Evolutionary conservation across 1,284 basidiomycete genomes (phyloP), one percentile per base, ranked within the genome.

Genomic region (Naganishia liquefaciens): DNA sequence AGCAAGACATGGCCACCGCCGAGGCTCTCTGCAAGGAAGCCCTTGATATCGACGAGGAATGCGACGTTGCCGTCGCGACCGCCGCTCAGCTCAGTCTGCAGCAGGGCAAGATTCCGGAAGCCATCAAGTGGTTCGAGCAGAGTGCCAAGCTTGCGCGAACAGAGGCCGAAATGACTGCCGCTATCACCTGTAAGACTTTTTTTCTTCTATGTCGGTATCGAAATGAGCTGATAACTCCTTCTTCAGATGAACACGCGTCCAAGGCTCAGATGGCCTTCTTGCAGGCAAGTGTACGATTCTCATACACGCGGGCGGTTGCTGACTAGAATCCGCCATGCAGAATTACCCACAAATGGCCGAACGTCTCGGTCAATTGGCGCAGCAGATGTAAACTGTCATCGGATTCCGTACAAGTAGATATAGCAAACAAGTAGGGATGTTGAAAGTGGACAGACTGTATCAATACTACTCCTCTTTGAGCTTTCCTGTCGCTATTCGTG

Each of bases 41-140:
- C 0, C 82, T 99, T 43, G 81, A 83, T 54, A 86, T 93, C 68
- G 95, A 97, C 78, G 83, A 89, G 19, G 93, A 95, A 71, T 99
- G 95, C 80, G 96, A 99, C 76, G 91, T 95, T 13, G 96, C 95
- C 0, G 88, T 98, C 3, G 93, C 93, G 17, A 97, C 94, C 0
- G 85, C 99, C 40, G 95, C 95, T 2, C 96, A 99, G 80, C 84
- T 99, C 25, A 87, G 85, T 68, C 78, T 99, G 70, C 95, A 99
- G 81, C 92, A 95, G 79, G 88, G 89, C 74, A 89, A 90, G 81
- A 88, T 96, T 67, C 87, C 89, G 54, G 84, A 88, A 68, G 94
- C 95, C 6, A 87, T 93, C 69, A 84, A 87, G 73, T 88, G 92
- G 86, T 98, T 99, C 74, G 85, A 88, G 74, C 84, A 86, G 73